phyloP scores from a whole-genome alignment of 768 basidiomycete genomes.

The Lactarius deliciosus region DNA sequence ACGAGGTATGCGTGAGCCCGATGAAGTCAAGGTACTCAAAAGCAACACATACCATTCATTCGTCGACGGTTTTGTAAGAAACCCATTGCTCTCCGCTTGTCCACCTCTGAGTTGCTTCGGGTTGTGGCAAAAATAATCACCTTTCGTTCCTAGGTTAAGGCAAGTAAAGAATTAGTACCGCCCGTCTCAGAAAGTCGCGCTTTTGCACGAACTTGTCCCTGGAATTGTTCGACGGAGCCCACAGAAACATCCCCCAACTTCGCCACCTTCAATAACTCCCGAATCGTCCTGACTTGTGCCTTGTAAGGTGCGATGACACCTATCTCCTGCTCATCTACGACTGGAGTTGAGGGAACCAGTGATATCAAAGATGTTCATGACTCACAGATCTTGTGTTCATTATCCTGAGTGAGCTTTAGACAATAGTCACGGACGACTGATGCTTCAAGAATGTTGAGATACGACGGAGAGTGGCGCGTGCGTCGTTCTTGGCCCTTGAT shows the following conservation, averaged over 20 bases:
- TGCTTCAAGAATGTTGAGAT: conserved; percentile 42
- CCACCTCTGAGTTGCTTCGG: conserved; percentile 38
- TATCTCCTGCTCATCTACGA: conserved; percentile 50
- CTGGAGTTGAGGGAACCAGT: background rate
- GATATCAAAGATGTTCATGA: background rate
- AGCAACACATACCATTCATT: conserved; percentile 32
- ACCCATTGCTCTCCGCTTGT: conserved; percentile 34
- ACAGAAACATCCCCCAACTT: conserved; percentile 34
- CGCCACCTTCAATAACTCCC: conserved; percentile 30
- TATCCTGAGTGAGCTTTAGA: conserved; percentile 32
- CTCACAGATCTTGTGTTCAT: conserved; percentile 37
- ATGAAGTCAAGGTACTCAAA: background rate
- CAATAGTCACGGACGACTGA: conserved; percentile 39
- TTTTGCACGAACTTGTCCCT: conserved; percentile 43
- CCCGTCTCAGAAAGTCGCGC: background rate
- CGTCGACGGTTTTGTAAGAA: conserved; percentile 36
- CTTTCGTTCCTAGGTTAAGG: conserved; percentile 38
- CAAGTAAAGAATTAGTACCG: background rate
- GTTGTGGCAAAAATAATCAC: conserved; percentile 44
- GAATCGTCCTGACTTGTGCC: conserved; percentile 47
- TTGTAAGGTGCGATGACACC: conserved; percentile 64
- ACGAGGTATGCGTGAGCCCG: background rate
- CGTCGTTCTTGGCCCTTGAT: conserved; percentile 39
- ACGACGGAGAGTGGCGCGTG: conserved; percentile 41
- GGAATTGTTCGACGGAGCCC: conserved; percentile 44